phyloP scores from a whole-genome alignment of 768 basidiomycete genomes.

The Amanita exitialis region DNA sequence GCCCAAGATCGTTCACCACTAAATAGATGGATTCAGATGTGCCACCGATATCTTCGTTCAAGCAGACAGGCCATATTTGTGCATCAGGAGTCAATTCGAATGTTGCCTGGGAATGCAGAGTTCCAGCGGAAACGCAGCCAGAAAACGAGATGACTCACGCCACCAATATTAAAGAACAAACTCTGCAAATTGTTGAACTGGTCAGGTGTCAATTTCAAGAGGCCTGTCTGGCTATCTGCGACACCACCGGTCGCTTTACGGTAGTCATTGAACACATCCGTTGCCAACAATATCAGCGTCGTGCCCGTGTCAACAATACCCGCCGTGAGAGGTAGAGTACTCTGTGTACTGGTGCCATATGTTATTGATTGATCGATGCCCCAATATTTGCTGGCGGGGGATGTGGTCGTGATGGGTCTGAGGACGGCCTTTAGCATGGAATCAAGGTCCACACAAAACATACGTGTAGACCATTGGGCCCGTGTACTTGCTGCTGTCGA shows the following conservation, averaged over 20 bases:
- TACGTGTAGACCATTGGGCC: background rate
- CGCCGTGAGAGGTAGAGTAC: constrained; percentile 34
- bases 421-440: background rate
- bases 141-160: background rate
- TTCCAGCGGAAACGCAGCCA: background rate
- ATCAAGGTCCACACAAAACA: background rate
- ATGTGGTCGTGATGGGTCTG: constrained; percentile 38
- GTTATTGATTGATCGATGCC: constrained; percentile 48
- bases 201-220: constrained; percentile 24
- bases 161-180: background rate
- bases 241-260: constrained; percentile 19
- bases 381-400: constrained; percentile 43
- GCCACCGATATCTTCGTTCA: constrained; percentile 18
- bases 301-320: constrained; percentile 59
- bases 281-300: constrained; percentile 40
- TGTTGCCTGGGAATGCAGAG: constrained; percentile 15
- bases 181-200: constrained; percentile 27
- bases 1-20: constrained; percentile 28
- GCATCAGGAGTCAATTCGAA: constrained; percentile 29
- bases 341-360: constrained; percentile 29
- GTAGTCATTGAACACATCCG: constrained; percentile 31
- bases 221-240: constrained; percentile 16
- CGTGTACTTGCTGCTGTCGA: background rate
- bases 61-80: constrained; percentile 26
- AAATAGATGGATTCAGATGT: constrained; percentile 20